Evolutionary conservation across 148 eudicot species (phyloP), one percentile per base, ranked within the genome.

Genomic region (Rhododendron kiyosumense): DNA sequence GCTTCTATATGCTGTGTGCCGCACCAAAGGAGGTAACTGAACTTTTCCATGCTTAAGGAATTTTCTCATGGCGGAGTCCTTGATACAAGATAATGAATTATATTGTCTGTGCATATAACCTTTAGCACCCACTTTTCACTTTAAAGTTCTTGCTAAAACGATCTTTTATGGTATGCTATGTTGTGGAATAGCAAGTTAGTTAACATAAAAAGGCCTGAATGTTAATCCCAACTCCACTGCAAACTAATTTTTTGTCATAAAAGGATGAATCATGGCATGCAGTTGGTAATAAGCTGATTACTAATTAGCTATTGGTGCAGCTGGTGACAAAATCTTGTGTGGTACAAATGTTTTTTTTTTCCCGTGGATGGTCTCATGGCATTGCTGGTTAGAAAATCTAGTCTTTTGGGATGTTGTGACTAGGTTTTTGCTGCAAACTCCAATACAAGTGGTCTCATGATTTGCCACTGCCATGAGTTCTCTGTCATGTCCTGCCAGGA

Each of bases 1-100:
- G 96, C 87, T 94, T 94, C 88, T 94, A 94, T 82, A 91, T 94
- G 96, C 89, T 94, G 69, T 94, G 96, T 89, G 93, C 96, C 82
- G 94, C 96, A 74, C 95, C 95, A 76, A 85, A 86, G 65, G 91
- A 93, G 96, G 96, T 94, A 90, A 67, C 77, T 74, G 61, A 15
- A 65, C 28, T 75, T 48, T 80, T 20, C 26, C 49, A 71, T 65
- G 7, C 61, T 83, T 32, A 71, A 8, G 20, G n/a, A 46, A 69
- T 30, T 71, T 69, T 28, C 5, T 30, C 38, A 46, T 17, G 59
- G n/a, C 26, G 28, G 14, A 45, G 43, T 83, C 36, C 61, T 24
- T 83, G 28, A 34, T 7, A 8, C 24, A 24, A 24, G 69, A 22
- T 63, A 63, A 24, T 9, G 3, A 32, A 52, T 57, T 30, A 0